phyloP scores from a whole-genome alignment of 768 basidiomycete species.

The Panus rudis region DNA sequence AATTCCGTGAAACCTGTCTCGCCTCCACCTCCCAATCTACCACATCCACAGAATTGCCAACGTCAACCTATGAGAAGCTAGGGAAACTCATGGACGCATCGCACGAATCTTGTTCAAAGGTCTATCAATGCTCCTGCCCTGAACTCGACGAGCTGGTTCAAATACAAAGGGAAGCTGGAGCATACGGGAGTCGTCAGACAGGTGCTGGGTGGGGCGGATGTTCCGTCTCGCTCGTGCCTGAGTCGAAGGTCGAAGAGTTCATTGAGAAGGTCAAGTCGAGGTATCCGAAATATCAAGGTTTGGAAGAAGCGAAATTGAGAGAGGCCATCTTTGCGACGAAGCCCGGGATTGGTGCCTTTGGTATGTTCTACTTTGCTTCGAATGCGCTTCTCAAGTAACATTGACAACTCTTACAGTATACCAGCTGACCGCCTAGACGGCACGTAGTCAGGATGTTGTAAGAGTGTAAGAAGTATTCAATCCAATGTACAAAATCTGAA shows the following conservation, averaged over 20 bases:
- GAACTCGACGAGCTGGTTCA: conserved; percentile 67
- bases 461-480: no score
- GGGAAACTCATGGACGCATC: conserved; percentile 77
- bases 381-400: no score
- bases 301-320: conserved; percentile 50
- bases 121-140: conserved; percentile 75
- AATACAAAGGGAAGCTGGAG: conserved; percentile 64
- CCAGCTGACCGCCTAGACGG: no score
- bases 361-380: conserved; percentile 40
- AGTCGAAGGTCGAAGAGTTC: conserved; percentile 54
- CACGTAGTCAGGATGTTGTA: no score
- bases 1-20: conserved; percentile 67
- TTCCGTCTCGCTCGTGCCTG: conserved; percentile 73
- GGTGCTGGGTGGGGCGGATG: conserved; percentile 95
- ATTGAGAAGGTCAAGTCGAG: conserved; percentile 50
- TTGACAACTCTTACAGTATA: no score
- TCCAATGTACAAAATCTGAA: no score
- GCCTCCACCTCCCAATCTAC: conserved; percentile 21
- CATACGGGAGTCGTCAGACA: conserved; percentile 78
- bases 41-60: conserved; percentile 12
- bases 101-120: conserved; percentile 57
- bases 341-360: conserved; percentile 77
- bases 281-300: conserved; percentile 56
- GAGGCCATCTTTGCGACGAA: conserved; percentile 79
- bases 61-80: conserved; percentile 37